Evolutionary conservation across 257 asterid species (phyloP).

Genomic region (Craterostigma plantagineum): DNA sequence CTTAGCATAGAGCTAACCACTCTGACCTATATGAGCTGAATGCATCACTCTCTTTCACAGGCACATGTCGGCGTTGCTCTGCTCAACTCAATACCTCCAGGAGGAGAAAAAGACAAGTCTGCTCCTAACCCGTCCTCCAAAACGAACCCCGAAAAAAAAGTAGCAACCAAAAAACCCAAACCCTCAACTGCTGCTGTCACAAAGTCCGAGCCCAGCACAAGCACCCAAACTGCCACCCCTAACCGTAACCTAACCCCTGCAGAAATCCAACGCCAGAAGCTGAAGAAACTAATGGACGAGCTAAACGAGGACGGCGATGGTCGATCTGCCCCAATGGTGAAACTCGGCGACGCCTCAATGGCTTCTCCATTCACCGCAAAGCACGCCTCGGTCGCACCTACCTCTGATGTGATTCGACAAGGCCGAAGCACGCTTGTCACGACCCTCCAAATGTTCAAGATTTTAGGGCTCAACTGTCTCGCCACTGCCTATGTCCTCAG

Average conservation of each 20-base stretch:
- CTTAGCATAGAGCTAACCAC: no score
- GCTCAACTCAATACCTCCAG: conserved; percentile 70
- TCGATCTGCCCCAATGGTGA: conserved; percentile 77
- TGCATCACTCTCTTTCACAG: conserved; percentile 18
- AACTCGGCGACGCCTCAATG: conserved; percentile 97
- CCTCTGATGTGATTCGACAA: conserved; percentile 85
- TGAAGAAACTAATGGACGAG: conserved; percentile 86
- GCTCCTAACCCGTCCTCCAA: conserved; percentile 33
- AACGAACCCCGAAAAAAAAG: conserved; percentile 30
- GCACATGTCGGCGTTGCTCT: conserved; percentile 95
- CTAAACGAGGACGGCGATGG: conserved; percentile 83
- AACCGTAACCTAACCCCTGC: conserved; percentile 74
- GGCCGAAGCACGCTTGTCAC: conserved; percentile 96
- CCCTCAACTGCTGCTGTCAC: conserved; percentile 24
- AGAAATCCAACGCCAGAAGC: conserved; percentile 70
- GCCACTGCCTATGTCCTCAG: conserved; percentile 96
- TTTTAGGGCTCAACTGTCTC: conserved; percentile 91
- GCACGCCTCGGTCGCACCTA: conserved; percentile 91
- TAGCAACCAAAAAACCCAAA: conserved; percentile 42
- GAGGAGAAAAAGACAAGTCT: conserved; percentile 27
- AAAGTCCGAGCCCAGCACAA: conserved; percentile 35
- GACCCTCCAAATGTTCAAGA: conserved; percentile 97
- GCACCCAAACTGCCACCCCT: conserved; percentile 28
- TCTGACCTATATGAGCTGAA: background rate
- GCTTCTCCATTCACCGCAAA: conserved; percentile 96